Evolutionary conservation across 2,329 filamentous ascomycete genomes (phyloP).

Genomic region (Phaeosphaeriaceae sp.): DNA sequence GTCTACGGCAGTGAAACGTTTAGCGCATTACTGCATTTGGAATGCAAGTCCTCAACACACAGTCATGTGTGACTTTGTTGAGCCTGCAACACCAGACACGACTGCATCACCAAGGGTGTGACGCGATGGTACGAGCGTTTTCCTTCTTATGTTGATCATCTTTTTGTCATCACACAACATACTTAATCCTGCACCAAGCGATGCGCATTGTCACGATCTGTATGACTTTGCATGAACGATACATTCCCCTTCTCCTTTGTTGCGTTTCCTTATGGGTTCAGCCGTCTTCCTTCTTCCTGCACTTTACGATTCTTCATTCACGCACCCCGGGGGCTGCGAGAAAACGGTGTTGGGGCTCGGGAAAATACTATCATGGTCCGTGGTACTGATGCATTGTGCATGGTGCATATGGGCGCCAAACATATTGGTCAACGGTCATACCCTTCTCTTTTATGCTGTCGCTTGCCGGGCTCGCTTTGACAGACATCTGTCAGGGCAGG

Average conservation of each 20-base stretch:
- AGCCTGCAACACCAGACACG: constrained; percentile 6
- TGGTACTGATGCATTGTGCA: constrained; percentile 37
- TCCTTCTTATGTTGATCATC: constrained; percentile 9
- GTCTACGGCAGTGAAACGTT: constrained; percentile 22
- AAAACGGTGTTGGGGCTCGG: constrained; percentile 29
- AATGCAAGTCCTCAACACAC: constrained; percentile 17
- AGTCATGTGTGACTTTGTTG: constrained; percentile 9
- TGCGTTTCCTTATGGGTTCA: constrained; percentile 1
- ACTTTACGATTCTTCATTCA: constrained; percentile 12
- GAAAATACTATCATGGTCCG: constrained; percentile 18
- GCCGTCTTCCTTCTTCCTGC: constrained; percentile 12
- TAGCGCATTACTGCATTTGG: constrained; percentile 27
- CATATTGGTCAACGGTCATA: constrained; percentile 33
- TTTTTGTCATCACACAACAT: constrained; percentile 27
- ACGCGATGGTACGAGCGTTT: constrained; percentile 5
- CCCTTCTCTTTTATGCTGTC: constrained; percentile 35
- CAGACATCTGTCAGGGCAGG: constrained; percentile 9
- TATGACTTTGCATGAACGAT: constrained; percentile 35
- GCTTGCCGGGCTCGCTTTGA: constrained; percentile 7
- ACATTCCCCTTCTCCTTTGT: constrained; percentile 9
- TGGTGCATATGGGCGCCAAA: constrained; percentile 40
- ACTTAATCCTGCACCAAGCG: constrained; percentile 35
- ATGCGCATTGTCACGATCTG: constrained; percentile 27
- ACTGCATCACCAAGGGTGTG: constrained; percentile 1
- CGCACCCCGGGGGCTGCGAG: constrained; percentile 21